phyloP scores from a whole-genome alignment of 768 basidiomycete species.

The Mycena vulgaris region DNA sequence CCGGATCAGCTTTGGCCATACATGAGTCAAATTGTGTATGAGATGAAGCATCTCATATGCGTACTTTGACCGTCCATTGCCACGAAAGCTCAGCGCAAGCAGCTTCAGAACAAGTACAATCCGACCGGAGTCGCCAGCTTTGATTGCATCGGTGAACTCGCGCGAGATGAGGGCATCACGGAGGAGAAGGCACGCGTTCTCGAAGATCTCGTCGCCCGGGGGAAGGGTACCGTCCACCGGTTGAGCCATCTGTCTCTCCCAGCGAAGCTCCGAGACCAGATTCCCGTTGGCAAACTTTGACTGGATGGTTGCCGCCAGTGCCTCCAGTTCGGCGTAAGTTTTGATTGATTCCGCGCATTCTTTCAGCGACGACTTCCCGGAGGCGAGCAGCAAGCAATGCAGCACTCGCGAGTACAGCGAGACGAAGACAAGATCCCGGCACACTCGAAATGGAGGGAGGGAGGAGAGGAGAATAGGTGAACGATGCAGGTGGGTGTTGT shows the following conservation, averaged over 20 bases:
- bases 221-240: background rate
- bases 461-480: constrained; percentile 54
- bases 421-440: constrained; percentile 53
- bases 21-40: constrained; percentile 44
- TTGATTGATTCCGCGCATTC: constrained; percentile 35
- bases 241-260: background rate
- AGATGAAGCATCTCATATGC: constrained; percentile 51
- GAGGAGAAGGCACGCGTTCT: constrained; percentile 23
- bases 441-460: constrained; percentile 51
- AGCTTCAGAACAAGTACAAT: constrained; percentile 48
- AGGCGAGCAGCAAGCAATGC: constrained; percentile 9
- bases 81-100: constrained; percentile 49
- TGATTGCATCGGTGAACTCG: constrained; percentile 41
- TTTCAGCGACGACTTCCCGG: constrained; percentile 22
- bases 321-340: background rate
- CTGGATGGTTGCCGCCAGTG: background rate
- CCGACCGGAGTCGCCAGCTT: constrained; percentile 47
- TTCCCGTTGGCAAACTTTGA: constrained; percentile 1
- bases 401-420: constrained; percentile 20
- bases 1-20: constrained; percentile 43
- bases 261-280: background rate
- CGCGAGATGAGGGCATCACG: constrained; percentile 32
- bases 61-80: constrained; percentile 52
- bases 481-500: constrained; percentile 52
- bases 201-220: constrained; percentile 24